phyloP scores from a whole-genome alignment of 805 yeast genomes.

The Metschnikowia arizonensis region DNA sequence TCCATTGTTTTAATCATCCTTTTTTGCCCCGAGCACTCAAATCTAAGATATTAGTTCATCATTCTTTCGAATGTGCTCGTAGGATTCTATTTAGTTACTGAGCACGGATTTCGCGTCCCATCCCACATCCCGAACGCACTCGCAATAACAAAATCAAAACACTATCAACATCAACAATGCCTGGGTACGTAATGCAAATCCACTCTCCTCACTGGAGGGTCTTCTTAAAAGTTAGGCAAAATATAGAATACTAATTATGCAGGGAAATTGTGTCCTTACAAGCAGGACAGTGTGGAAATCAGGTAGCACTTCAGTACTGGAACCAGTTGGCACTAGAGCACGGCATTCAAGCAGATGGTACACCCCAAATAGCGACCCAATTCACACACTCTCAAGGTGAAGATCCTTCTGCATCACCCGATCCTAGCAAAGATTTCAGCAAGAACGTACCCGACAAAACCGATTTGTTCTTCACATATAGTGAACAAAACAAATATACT shows the following conservation, averaged over 20 bases:
- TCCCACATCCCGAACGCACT: constrained; percentile 9
- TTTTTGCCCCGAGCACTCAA: too few relatives aligned
- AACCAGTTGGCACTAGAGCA: constrained; percentile 82
- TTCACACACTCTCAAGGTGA: background rate
- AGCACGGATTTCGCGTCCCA: background rate
- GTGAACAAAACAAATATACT: constrained; percentile 72
- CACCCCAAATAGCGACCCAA: constrained; percentile 21
- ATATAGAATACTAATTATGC: constrained; percentile 20
- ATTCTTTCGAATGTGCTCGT: too few relatives aligned
- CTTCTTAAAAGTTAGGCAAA: background rate
- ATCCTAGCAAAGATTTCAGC: constrained; percentile 3
- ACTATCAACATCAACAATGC: constrained; percentile 17
- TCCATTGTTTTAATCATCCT: constrained; percentile 38
- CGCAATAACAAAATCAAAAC: constrained; percentile 8
- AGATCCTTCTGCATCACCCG: constrained; percentile 16
- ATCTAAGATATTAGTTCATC: too few relatives aligned
- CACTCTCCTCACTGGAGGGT: background rate
- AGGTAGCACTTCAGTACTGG: constrained; percentile 92
- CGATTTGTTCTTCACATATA: constrained; percentile 74
- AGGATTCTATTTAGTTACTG: too few relatives aligned
- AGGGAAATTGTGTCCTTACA: constrained; percentile 70
- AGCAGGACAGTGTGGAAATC: constrained; percentile 95
- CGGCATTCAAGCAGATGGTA: constrained; percentile 69
- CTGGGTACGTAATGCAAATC: constrained; percentile 23
- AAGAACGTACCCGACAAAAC: constrained; percentile 57